Evolutionary conservation across 495 filamentous ascomycete species (phyloP), one percentile per base, ranked within the genome.

Genomic region (Penicillium flavigenum): DNA sequence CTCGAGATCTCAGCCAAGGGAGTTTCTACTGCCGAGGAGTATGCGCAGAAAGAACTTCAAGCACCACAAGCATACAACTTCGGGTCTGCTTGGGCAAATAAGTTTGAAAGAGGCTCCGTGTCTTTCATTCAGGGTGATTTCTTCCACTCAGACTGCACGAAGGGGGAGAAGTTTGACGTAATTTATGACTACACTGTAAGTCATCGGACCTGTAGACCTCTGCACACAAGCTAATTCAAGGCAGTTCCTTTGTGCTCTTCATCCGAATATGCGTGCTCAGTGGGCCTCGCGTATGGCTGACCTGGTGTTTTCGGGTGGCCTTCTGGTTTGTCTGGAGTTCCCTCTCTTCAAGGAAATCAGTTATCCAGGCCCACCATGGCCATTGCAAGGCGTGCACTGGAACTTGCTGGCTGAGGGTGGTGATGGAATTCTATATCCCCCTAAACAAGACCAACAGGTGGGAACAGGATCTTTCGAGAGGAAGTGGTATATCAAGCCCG

Each of bases 111-210:
- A 2, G 69, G 71, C 9, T 45, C 48, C 5, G 75, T 79, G 9
- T 73, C 64, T n/a, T 85, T 84, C 69, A 42, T 88, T 4, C 17
- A 68, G 9, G 87, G 81, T 1, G 85, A 90, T 60, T 91, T 90
- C 68, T 91, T 90, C 61, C 77, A 73, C 7, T 88, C 83, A 74
- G 50, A 71, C 3, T 53, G 41, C 4, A 47, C 42, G 32, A 31
- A n/a, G 9, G 45, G 47, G 42, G 71, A 63, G 7, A 67, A 61
- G 32, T 91, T 89, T 68, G 87, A 92, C 74, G 58, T 90, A 11
- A 81, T 89, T n/a, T 90, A 88, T 70, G 88, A 91, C 66, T 90
- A 89, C 68, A 89, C 86, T 9, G 87, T 88, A 70, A 65, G 82
- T 63, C 22, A 41, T 47, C 4, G 14, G 11, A 22, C 10, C 16